Evolutionary conservation across 2,329 filamentous ascomycete species (phyloP).

Genomic region (Aureobasidium pullulans): DNA sequence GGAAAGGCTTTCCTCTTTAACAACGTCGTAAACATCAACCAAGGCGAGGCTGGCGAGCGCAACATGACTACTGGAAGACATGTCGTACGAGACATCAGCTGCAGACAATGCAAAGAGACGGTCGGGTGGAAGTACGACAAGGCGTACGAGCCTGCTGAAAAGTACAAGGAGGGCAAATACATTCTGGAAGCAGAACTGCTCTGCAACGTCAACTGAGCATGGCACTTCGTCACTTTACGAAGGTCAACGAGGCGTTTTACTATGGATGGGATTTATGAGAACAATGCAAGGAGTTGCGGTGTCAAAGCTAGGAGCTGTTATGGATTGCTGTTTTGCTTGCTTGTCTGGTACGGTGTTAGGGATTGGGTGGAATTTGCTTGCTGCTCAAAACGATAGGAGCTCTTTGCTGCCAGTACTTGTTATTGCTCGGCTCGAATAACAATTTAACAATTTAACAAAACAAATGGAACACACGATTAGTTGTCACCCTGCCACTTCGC

Average conservation of each 20-base stretch:
- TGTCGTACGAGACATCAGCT: slow-evolving; percentile 86
- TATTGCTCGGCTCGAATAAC: background rate
- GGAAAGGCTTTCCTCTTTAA: slow-evolving; percentile 98
- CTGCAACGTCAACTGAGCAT: slow-evolving; percentile 57
- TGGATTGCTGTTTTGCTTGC: background rate
- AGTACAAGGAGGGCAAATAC: slow-evolving; percentile 98
- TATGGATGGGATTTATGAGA: background rate
- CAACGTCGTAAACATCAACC: slow-evolving; percentile 81
- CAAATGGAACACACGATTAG: background rate
- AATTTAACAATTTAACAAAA: background rate
- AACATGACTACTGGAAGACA: slow-evolving; percentile 98
- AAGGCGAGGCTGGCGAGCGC: slow-evolving; percentile 79
- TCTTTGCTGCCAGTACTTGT: background rate
- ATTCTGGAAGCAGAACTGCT: slow-evolving; percentile 90
- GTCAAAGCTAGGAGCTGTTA: background rate
- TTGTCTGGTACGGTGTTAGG: background rate
- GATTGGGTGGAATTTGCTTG: background rate
- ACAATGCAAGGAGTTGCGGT: slow-evolving; percentile 8
- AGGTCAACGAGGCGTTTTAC: slow-evolving; percentile 4
- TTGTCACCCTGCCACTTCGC: background rate
- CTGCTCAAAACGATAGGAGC: background rate
- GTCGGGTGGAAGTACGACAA: slow-evolving; percentile 99
- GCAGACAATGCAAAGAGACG: slow-evolving; percentile 81
- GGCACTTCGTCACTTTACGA: background rate
- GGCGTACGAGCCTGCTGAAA: slow-evolving; percentile 83